A percentile compares a stretch with the other conserved stretches of the same genome.
These are phyloP conservation scores for Scutellaria baicalensis DNA, from an alignment of 257 asterid species.

Conservation along the genomic window DNA sequence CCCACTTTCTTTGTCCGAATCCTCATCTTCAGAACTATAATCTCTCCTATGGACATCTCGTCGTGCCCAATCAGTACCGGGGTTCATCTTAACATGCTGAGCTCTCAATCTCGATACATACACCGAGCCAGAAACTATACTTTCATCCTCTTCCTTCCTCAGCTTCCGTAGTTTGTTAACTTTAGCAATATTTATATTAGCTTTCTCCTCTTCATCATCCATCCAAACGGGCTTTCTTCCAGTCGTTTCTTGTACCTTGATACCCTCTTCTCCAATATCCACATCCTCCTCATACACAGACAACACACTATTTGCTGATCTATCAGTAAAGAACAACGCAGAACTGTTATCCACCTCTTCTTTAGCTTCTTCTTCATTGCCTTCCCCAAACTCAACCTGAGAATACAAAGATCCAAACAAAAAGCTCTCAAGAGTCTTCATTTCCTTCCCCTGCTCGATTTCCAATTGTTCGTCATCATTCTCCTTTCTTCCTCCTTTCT, in stretches of 20 bases:
- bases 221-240: constrained; percentile 69
- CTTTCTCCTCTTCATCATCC: constrained; percentile 81
- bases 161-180: constrained; percentile 71
- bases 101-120: constrained; percentile 82
- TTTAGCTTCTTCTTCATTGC: constrained; percentile 38
- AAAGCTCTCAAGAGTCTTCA: constrained; percentile 55
- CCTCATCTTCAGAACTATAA: constrained; percentile 59
- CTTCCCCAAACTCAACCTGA: constrained; percentile 55
- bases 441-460: constrained; percentile 55
- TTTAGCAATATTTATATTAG: constrained; percentile 55
- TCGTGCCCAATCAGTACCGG: constrained; percentile 83
- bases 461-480: constrained; percentile 24
- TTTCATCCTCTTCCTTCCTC: constrained; percentile 73
- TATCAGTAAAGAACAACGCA: constrained; percentile 66
- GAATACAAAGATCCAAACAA: constrained; percentile 70
- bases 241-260: constrained; percentile 13
- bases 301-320: constrained; percentile 39
- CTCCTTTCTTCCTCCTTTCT: constrained; percentile 29
- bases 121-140: constrained; percentile 54
- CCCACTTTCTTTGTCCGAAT: constrained; percentile 43
- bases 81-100: constrained; percentile 78
- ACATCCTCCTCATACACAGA: constrained; percentile 60
- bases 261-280: constrained; percentile 17
- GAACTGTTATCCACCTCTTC: constrained; percentile 33
- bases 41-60: constrained; percentile 27